Conservation (phyloP, 306 rosid species). For the Pyrus pyrifolia region DNA sequence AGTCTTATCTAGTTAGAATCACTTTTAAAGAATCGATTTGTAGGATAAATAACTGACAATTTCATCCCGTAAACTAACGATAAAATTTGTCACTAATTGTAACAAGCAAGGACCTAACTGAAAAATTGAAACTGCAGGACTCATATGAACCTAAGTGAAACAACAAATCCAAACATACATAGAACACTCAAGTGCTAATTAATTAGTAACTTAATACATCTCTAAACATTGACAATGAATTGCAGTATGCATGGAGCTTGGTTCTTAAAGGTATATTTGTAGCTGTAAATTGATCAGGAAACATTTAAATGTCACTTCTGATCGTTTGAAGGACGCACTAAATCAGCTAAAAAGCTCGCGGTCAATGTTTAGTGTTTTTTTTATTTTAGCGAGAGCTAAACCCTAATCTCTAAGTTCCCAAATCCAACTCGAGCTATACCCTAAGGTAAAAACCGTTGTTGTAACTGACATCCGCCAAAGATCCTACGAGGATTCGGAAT, state of each 20-base stretch:
- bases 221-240: neutral
- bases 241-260: neutral
- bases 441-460: neutral
- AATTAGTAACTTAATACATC: neutral
- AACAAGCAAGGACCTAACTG: neutral
- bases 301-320: neutral
- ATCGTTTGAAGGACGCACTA: neutral
- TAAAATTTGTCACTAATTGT: neutral
- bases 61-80: neutral
- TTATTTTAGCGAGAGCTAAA: neutral
- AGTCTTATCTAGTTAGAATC: neutral
- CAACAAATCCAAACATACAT: neutral
- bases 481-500: neutral
- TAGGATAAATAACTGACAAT: neutral
- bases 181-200: neutral
- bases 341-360: neutral
- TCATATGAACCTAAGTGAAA: neutral
- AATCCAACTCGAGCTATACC: neutral
- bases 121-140: neutral
- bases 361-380: neutral
- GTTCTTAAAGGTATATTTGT: neutral
- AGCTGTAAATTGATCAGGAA: neutral
- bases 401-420: neutral
- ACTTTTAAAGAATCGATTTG: neutral
- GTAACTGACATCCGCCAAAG: neutral